These are phyloP conservation scores for Citrus sp. DNA, from an alignment of 345 rosid species.

Conservation along the genomic window DNA sequence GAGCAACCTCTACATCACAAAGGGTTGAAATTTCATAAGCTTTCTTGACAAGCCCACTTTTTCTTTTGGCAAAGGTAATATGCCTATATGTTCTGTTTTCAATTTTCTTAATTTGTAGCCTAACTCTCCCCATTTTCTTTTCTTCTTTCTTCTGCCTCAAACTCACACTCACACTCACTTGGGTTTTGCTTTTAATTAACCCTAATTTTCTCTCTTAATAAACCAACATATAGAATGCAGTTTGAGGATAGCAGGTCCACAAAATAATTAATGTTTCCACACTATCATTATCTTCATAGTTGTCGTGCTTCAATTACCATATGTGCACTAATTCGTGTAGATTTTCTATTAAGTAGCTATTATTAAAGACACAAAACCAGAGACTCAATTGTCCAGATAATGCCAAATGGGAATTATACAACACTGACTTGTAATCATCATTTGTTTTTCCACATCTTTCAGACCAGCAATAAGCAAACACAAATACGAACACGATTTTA, in stretches of 20 bases:
- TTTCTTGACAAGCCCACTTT: conserved; percentile 32
- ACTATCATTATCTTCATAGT: neutral
- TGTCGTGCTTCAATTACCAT: neutral
- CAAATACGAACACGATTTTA: neutral
- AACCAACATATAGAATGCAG: too few relatives aligned
- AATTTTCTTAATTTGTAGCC: neutral
- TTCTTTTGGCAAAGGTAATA: conserved; percentile 29
- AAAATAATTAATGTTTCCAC: neutral
- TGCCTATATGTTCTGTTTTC: conserved; percentile 5
- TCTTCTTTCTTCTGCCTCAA: too few relatives aligned
- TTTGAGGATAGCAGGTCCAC: conserved; percentile 1
- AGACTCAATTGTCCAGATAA: neutral
- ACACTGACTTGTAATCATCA: neutral
- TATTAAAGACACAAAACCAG: neutral
- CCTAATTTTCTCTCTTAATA: neutral
- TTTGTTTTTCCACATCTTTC: neutral
- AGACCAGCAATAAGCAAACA: neutral
- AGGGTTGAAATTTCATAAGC: conserved; percentile 27
- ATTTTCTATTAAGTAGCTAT: conserved; percentile 8
- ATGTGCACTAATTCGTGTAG: neutral
- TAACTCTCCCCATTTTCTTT: conserved; percentile 14
- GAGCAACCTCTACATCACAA: conserved; percentile 25
- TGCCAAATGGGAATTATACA: neutral
- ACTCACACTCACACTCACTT: neutral
- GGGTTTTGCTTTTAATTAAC: neutral